Percentiles rank a stretch among this genome's conserved stretches.
Evolutionary conservation across 2,329 filamentous ascomycete genomes (phyloP).

Genomic region (Trichoderma pleuroti): DNA sequence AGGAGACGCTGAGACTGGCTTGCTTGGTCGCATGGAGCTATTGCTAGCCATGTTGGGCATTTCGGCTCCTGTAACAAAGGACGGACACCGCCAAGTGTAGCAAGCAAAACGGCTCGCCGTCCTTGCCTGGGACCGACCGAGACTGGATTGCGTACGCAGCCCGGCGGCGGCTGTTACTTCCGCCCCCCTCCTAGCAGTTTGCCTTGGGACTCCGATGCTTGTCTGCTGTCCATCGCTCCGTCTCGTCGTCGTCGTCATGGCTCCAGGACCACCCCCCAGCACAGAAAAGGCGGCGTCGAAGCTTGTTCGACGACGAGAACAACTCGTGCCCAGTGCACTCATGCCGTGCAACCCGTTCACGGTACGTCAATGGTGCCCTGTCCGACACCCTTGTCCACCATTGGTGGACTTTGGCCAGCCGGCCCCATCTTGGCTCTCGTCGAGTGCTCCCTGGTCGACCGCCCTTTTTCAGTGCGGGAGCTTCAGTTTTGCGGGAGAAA

Average conservation of each 20-base stretch:
- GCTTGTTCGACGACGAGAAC: constrained; percentile 4
- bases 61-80: constrained; percentile 8
- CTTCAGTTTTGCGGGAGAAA: constrained; percentile 23
- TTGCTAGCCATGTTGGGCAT: constrained; percentile 1
- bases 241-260: neutral
- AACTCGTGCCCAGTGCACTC: constrained; percentile 12
- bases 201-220: neutral
- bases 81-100: constrained; percentile 7
- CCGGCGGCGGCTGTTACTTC: neutral
- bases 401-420: constrained; percentile 15
- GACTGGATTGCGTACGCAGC: neutral
- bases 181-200: neutral
- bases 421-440: neutral
- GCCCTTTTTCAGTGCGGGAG: constrained; percentile 22
- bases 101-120: constrained; percentile 2
- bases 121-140: neutral
- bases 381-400: neutral
- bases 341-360: constrained; percentile 20
- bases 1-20: neutral
- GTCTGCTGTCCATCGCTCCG: neutral
- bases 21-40: neutral
- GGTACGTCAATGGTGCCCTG: constrained; percentile 7
- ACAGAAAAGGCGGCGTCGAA: constrained; percentile 9
- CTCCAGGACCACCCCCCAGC: neutral
- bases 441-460: constrained; percentile 19